Evolutionary conservation across 108 stramenopile species (phyloP).

Genomic region (Mediolabrus comicus): DNA sequence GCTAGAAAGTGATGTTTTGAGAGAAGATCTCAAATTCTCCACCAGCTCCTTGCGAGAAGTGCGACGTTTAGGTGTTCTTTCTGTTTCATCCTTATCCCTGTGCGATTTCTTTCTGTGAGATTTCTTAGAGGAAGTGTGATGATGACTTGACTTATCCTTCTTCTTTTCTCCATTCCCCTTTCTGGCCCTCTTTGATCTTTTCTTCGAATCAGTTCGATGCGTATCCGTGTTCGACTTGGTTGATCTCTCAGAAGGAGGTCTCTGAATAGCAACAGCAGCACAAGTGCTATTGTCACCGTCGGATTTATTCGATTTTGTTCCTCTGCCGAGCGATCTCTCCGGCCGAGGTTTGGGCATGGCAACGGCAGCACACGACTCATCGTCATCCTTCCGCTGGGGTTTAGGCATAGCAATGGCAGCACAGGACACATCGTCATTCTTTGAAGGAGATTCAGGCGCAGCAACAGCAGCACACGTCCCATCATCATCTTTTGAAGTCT

Average conservation of each 20-base stretch:
- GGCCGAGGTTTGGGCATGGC: neutral
- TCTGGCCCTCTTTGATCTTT: neutral
- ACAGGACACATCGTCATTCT: neutral
- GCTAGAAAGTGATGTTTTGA: neutral
- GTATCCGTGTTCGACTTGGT: neutral
- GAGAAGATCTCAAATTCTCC: neutral
- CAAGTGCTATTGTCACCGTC: neutral
- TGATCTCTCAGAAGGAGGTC: neutral
- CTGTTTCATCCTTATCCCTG: neutral
- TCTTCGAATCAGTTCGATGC: neutral
- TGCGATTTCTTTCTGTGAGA: neutral
- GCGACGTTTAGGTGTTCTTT: neutral
- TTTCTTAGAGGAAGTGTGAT: neutral
- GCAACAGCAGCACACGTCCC: neutral
- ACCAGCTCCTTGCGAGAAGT: neutral
- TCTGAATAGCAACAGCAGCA: neutral
- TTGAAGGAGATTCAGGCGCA: neutral
- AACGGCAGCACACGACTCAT: neutral
- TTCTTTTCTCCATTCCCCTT: neutral
- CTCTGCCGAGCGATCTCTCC: too few relatives aligned
- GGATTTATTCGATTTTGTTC: too few relatives aligned
- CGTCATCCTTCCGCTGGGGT: neutral
- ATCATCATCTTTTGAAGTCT: neutral
- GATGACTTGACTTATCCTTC: neutral
- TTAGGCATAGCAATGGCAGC: neutral